A percentile compares a stretch with the other conserved stretches of the same genome.
phyloP scores from a whole-genome alignment of 2,329 filamentous ascomycete genomes.

The Talaromyces albobiverticillius region DNA sequence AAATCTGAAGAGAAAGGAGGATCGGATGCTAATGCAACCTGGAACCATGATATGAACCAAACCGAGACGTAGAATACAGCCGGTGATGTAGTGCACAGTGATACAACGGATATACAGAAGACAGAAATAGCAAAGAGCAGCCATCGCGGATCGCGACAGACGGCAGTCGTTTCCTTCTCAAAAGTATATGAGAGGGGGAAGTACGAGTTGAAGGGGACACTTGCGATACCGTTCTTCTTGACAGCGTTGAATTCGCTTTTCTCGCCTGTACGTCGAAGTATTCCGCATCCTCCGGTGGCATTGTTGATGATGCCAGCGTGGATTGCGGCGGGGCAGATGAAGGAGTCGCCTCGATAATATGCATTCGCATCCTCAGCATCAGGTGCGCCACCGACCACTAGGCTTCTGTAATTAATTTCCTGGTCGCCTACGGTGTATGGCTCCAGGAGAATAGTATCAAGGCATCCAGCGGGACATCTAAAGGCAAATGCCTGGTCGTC shows the following conservation, averaged over 20 bases:
- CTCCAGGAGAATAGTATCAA: conserved; percentile 49
- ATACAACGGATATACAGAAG: conserved; percentile 52
- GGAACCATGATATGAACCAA: conserved; percentile 58
- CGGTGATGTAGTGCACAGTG: conserved; percentile 56
- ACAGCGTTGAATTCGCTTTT: conserved; percentile 45
- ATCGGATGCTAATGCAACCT: conserved; percentile 60
- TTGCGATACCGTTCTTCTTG: conserved; percentile 50
- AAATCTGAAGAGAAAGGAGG: conserved; percentile 55
- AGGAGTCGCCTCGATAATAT: conserved; percentile 59
- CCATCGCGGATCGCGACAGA: conserved; percentile 59
- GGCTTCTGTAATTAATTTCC: conserved; percentile 52
- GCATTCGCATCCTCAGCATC: conserved; percentile 38
- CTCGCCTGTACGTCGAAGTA: conserved; percentile 53
- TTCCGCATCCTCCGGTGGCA: conserved; percentile 55
- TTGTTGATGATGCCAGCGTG: conserved; percentile 58
- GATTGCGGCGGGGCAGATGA: conserved; percentile 59
- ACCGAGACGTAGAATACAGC: conserved; percentile 55
- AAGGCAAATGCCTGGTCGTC: conserved; percentile 54
- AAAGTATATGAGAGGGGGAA: conserved; percentile 60
- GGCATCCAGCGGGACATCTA: conserved; percentile 58
- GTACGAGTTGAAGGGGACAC: conserved; percentile 53
- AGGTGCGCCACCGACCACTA: conserved; percentile 55
- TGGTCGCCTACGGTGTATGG: conserved; percentile 58
- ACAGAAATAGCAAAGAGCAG: conserved; percentile 55
- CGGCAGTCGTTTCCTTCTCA: conserved; percentile 36